Conservation (phyloP, 306 rosid genomes). For the Luffa acutangula region DNA sequence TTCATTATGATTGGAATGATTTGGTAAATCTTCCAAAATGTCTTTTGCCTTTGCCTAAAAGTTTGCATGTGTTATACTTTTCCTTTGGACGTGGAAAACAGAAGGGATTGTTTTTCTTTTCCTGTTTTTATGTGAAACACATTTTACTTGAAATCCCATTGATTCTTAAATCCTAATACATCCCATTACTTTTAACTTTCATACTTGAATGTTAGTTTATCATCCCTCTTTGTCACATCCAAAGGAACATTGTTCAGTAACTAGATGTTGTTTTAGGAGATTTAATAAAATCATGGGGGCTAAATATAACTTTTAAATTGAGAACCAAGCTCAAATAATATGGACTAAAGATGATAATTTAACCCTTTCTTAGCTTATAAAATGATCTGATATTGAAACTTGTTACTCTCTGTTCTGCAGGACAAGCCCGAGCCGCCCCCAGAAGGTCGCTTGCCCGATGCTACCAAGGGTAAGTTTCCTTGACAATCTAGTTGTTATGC, state of each 20-base stretch:
- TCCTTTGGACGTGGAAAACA: background rate
- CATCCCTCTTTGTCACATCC: background rate
- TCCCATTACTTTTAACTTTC: background rate
- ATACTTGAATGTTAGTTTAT: background rate
- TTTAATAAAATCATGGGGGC: background rate
- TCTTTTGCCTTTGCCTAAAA: background rate
- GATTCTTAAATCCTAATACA: background rate
- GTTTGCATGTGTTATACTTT: background rate
- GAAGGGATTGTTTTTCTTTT: background rate
- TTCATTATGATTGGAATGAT: background rate
- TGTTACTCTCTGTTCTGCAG: slow-evolving; percentile 15
- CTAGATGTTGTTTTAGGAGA: too few relatives aligned
- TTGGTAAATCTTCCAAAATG: background rate
- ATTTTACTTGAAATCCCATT: background rate
- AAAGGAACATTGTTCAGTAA: background rate
- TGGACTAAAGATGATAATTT: background rate
- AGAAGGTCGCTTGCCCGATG: slow-evolving; percentile 92
- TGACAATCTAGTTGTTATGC: background rate
- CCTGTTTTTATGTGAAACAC: background rate
- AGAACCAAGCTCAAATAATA: background rate
- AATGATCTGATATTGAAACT: background rate
- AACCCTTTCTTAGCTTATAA: background rate
- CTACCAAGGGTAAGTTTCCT: slow-evolving; percentile 44
- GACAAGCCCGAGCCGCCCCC: slow-evolving; percentile 80
- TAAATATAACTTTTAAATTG: background rate